Evolutionary conservation across 768 basidiomycete species (phyloP), one percentile per base, ranked within the genome.

Genomic region (Lactifluus pinguis): DNA sequence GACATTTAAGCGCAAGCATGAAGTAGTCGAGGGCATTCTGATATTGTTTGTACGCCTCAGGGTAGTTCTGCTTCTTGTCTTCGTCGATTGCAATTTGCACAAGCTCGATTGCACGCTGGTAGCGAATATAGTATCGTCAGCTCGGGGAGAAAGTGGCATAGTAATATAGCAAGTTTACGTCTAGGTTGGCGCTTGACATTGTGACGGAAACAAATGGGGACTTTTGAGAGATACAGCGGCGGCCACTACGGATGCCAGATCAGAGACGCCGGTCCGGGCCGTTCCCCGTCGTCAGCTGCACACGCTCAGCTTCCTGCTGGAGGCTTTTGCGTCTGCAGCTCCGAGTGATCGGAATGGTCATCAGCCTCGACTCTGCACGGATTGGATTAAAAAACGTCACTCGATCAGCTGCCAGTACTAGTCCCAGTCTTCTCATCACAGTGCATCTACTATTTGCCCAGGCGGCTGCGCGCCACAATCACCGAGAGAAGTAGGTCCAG

Each of bases 11-110:
- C 9, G 95, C 94, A 66, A 98, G 89, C 89, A 98, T 92, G 73
- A 99, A 99, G 72, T 95, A 99, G 71, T 99, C 97, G 61, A 98
- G 81, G 1, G 92, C 81, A 79, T 98, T 95, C 78, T 89, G 87
- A 75, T 97, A 97, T 65, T 85, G 82, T 76, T 90, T 95, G 82
- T 92, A 95, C 19, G 95, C 95, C 68, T 95, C 93, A 6, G 82
- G 77, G 76, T 98, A 99, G 74, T 97, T 92, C 73, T 89, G 86
- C 72, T 93, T 93, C 63, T 81, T 80, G 75, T 99, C 97, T 64
- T 91, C 87, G 59, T 94, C 93, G 68, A 95, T 95, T 59, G 94
- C 94, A 65, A 83, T 83, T 75, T 94, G 90, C 29, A 97, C 92
- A 59, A 97, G 83, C 68, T 92, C 90, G 70, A 97, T 91, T 36